Conservation (phyloP, 768 basidiomycete species). For the Megacollybia marginata region DNA sequence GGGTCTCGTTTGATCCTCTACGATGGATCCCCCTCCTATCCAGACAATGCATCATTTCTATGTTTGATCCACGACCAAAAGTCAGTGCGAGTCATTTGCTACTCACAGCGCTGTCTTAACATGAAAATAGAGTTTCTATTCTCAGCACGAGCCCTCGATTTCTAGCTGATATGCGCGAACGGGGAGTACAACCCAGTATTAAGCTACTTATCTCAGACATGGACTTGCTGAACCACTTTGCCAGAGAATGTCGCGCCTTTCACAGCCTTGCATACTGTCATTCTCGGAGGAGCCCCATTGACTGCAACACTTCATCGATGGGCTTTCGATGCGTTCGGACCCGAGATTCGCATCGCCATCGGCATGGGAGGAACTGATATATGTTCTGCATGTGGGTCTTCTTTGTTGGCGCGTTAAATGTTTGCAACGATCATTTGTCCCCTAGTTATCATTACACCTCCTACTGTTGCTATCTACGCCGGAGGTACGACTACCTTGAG, state of each 20-base stretch:
- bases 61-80: constrained; percentile 51
- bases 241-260: constrained; percentile 47
- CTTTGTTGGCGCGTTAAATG: too few relatives aligned
- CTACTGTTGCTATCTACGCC: too few relatives aligned
- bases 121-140: constrained; percentile 18
- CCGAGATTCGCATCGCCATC: constrained; percentile 40
- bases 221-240: background rate
- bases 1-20: constrained; percentile 52
- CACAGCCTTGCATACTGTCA: constrained; percentile 42
- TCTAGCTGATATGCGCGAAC: constrained; percentile 52
- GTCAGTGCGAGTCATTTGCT: constrained; percentile 22
- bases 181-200: constrained; percentile 44
- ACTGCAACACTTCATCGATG: constrained; percentile 64
- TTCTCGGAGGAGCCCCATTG: constrained; percentile 55
- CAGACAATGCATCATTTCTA: constrained; percentile 43
- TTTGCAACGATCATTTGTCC: too few relatives aligned
- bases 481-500: too few relatives aligned
- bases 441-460: too few relatives aligned
- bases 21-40: constrained; percentile 66
- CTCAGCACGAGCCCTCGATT: constrained; percentile 57
- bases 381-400: constrained; percentile 19
- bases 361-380: constrained; percentile 74
- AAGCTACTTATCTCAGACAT: background rate
- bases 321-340: constrained; percentile 53
- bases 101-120: background rate